Evolutionary conservation across 1,284 basidiomycete species (phyloP).

Genomic region (Sanghuangporus weigelae): DNA sequence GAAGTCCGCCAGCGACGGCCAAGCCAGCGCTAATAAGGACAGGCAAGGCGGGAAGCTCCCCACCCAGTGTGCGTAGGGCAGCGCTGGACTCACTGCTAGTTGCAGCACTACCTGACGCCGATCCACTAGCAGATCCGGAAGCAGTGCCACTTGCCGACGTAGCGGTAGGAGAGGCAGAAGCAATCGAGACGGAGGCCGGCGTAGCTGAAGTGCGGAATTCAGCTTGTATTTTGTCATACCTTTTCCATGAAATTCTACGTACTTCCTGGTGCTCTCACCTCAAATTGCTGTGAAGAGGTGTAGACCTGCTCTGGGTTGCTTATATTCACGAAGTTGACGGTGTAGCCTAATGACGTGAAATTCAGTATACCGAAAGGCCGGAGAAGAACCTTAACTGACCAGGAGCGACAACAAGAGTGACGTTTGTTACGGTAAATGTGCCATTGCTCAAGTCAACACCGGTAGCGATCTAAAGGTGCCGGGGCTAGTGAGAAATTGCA

Average conservation of each 20-base stretch:
- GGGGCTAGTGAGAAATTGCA: conserved; percentile 4
- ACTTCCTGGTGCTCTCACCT: conserved; percentile 34
- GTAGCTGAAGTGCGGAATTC: conserved; percentile 4
- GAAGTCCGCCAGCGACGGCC: conserved; percentile 15
- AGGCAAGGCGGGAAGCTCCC: conserved; percentile 8
- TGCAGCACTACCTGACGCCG: background rate
- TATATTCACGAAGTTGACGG: conserved; percentile 40
- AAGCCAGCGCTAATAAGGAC: conserved; percentile 12
- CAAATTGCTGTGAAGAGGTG: conserved; percentile 37
- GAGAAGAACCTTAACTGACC: conserved; percentile 11
- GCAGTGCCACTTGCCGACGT: conserved; percentile 13
- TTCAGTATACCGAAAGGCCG: background rate
- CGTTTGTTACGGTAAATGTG: conserved; percentile 31
- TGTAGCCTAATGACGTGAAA: conserved; percentile 29
- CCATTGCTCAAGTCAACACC: conserved; percentile 28
- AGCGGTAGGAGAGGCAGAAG: conserved; percentile 9
- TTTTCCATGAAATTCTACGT: conserved; percentile 18
- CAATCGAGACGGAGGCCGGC: conserved; percentile 11
- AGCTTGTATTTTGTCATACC: background rate
- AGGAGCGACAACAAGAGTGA: conserved; percentile 30
- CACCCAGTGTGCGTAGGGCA: conserved; percentile 2
- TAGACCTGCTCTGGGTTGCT: conserved; percentile 35
- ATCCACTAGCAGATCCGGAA: conserved; percentile 1
- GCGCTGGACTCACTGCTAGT: background rate
- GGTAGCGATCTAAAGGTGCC: conserved; percentile 25